These are phyloP conservation scores for Parathielavia appendiculata DNA, from an alignment of 495 filamentous ascomycete species.

Conservation along the genomic window DNA sequence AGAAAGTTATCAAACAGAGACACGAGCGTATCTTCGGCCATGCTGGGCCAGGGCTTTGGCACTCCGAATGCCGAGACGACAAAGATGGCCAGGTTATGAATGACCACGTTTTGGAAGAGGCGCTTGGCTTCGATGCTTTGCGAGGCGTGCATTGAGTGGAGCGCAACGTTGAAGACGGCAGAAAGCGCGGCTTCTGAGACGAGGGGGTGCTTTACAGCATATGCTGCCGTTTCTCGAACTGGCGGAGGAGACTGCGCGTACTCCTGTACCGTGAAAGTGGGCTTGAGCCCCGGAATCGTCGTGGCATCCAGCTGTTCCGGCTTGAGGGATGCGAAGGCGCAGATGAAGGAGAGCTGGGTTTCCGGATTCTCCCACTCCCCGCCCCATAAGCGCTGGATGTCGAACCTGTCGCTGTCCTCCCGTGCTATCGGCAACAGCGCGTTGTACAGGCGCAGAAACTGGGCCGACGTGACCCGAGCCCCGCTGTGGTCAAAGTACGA, in stretches of 20 bases:
- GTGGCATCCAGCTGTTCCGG: constrained; percentile 73
- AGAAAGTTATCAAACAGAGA: constrained; percentile 51
- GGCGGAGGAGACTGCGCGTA: constrained; percentile 67
- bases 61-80: constrained; percentile 69
- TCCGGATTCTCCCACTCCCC: constrained; percentile 80
- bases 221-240: constrained; percentile 63
- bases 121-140: constrained; percentile 61
- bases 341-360: constrained; percentile 85
- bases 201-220: constrained; percentile 76
- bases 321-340: constrained; percentile 65
- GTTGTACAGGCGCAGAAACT: constrained; percentile 75
- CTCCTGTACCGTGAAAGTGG: constrained; percentile 69
- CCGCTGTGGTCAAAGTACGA: constrained; percentile 76
- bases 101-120: constrained; percentile 61
- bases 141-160: constrained; percentile 60
- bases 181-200: constrained; percentile 82
- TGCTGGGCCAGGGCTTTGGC: constrained; percentile 50
- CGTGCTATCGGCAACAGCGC: constrained; percentile 65
- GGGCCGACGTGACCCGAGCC: constrained; percentile 65
- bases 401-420: constrained; percentile 48
- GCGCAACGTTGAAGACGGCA: constrained; percentile 71
- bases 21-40: constrained; percentile 51
- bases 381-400: constrained; percentile 86
- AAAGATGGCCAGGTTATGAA: constrained; percentile 68
- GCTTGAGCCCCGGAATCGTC: constrained; percentile 72